phyloP scores from a whole-genome alignment of 441 rosid species.

The Adansonia gregorii region DNA sequence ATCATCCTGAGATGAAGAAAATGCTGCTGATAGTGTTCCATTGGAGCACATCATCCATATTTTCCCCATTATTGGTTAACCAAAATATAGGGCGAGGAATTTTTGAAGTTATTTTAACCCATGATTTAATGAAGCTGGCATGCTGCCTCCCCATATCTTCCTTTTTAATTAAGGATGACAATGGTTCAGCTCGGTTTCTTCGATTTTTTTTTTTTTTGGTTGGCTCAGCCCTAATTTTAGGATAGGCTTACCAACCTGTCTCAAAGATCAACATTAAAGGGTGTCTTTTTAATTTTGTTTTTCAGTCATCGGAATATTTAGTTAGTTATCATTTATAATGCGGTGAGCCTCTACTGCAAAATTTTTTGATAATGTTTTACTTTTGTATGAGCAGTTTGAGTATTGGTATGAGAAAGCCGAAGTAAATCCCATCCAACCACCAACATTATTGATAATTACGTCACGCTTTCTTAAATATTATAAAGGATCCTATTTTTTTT shows the following conservation, averaged over 20 bases:
- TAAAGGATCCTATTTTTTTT: too few species aligned
- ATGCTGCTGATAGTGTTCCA: constrained; percentile 60
- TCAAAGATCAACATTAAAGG: not conserved
- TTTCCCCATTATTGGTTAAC: constrained; percentile 84
- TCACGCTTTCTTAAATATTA: too few species aligned
- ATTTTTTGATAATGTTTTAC: too few species aligned
- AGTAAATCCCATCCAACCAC: too few species aligned
- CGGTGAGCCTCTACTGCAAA: too few species aligned
- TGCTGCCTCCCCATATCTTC: not conserved
- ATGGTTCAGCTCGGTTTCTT: not conserved
- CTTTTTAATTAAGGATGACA: too few species aligned
- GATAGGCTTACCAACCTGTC: not conserved
- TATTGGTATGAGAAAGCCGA: too few species aligned
- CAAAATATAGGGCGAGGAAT: not conserved
- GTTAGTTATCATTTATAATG: not conserved
- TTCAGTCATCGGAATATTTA: not conserved
- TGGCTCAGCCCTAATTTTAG: not conserved
- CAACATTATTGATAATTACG: too few species aligned
- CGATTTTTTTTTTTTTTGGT: not conserved
- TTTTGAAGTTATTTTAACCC: constrained; percentile 23
- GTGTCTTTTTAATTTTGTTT: not conserved
- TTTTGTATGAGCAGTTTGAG: too few species aligned
- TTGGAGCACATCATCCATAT: constrained; percentile 83
- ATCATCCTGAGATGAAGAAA: constrained; percentile 89
- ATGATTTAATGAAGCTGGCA: constrained; percentile 21